Conservation (phyloP, 441 rosid species). For the Hypseocharis bilobata region DNA sequence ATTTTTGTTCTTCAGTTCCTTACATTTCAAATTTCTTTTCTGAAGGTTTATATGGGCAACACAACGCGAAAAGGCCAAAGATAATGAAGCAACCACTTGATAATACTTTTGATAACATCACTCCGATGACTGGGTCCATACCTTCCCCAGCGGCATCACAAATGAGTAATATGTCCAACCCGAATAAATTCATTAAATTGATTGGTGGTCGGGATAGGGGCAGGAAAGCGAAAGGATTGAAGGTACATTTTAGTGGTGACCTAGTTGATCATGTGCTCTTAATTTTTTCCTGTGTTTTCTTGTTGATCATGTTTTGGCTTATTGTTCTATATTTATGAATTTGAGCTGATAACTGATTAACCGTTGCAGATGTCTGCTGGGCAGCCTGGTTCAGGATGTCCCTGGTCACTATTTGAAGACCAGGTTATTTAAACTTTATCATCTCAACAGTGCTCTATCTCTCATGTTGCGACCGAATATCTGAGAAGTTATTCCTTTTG, state of each 20-base stretch:
- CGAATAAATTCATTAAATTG: constrained; percentile 60
- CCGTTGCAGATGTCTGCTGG: constrained; percentile 57
- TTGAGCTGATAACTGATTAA: constrained; percentile 22
- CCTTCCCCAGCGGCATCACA: constrained; percentile 89
- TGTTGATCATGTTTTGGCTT: constrained; percentile 12
- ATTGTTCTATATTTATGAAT: constrained; percentile 14
- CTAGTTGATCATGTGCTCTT: constrained; percentile 9
- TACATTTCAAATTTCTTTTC: constrained; percentile 18
- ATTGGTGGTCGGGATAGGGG: constrained; percentile 62
- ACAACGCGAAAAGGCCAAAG: constrained; percentile 65
- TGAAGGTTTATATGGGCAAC: constrained; percentile 70
- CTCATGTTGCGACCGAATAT: constrained; percentile 5
- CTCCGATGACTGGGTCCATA: constrained; percentile 45
- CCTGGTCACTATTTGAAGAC: constrained; percentile 93
- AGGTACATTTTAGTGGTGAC: constrained; percentile 41
- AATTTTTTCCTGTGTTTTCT: constrained; percentile 17
- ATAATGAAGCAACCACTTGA: constrained; percentile 56
- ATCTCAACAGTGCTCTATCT: constrained; percentile 6
- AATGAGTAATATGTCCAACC: constrained; percentile 90
- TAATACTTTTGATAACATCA: constrained; percentile 48
- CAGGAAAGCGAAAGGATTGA: constrained; percentile 62
- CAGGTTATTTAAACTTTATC: constrained; percentile 47
- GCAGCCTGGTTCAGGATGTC: constrained; percentile 74
- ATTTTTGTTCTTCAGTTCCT: constrained; percentile 16
- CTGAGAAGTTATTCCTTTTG: constrained; percentile 18